Percentiles rank a stretch among this genome's conserved stretches.
phyloP scores from a whole-genome alignment of 2,329 filamentous ascomycete genomes.

The Aspergillus carbonarius region DNA sequence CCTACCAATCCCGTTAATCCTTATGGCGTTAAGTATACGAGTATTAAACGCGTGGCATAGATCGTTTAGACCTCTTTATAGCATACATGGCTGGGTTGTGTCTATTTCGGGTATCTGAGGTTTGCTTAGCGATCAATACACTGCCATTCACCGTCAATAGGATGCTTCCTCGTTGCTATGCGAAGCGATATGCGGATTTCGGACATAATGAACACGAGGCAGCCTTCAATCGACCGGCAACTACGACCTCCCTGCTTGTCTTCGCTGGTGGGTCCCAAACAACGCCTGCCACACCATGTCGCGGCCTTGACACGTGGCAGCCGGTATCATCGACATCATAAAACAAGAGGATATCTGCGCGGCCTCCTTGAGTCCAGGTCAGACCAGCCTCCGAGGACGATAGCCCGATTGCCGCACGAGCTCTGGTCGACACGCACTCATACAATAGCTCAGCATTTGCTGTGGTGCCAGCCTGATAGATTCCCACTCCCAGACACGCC shows the following conservation, averaged over 20 bases:
- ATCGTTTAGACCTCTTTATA: background rate
- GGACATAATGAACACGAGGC: background rate
- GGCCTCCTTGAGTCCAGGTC: constrained; percentile 10
- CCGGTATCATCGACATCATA: constrained; percentile 33
- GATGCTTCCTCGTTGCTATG: background rate
- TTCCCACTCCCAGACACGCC: constrained; percentile 61
- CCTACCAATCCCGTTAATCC: background rate
- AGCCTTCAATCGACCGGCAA: constrained; percentile 19
- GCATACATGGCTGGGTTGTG: background rate
- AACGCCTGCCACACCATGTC: constrained; percentile 35
- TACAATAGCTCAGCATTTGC: constrained; percentile 60
- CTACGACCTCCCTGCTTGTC: constrained; percentile 28
- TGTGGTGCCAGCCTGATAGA: constrained; percentile 67
- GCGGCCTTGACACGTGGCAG: constrained; percentile 25
- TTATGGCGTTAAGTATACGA: background rate
- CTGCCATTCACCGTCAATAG: background rate
- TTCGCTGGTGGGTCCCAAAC: constrained; percentile 39
- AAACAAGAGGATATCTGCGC: constrained; percentile 26
- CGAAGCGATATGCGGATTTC: constrained; percentile 3
- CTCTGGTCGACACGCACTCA: constrained; percentile 51
- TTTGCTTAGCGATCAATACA: background rate
- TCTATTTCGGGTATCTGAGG: background rate
- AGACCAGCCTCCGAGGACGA: background rate
- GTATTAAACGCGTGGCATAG: background rate
- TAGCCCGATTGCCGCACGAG: constrained; percentile 39